Percentiles rank a stretch among this genome's conserved stretches.
Evolutionary conservation across 106 monocot species (phyloP).

Genomic region (Alisma plantagoaquatica): DNA sequence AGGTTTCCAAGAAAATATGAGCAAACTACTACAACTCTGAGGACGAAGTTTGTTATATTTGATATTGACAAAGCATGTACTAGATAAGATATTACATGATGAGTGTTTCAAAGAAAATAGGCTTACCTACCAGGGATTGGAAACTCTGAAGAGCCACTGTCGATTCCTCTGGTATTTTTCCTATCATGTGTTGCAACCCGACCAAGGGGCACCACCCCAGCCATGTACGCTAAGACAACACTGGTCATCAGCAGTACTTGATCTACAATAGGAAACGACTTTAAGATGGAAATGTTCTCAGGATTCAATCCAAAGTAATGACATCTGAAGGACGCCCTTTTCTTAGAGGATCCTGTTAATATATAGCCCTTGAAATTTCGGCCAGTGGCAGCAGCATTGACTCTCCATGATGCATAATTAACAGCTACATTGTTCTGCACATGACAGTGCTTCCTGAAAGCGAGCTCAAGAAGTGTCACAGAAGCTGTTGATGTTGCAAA

Average conservation of each 20-base stretch:
- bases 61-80: too few relatives aligned
- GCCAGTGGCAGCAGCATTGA: neutral
- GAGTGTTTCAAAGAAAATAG: too few relatives aligned
- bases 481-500: neutral
- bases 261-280: slow-evolving; percentile 40
- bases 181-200: slow-evolving; percentile 6
- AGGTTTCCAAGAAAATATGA: too few relatives aligned
- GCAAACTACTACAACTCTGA: too few relatives aligned
- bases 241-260: slow-evolving; percentile 65
- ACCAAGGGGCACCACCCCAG: slow-evolving; percentile 47
- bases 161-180: slow-evolving; percentile 7
- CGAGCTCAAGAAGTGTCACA: neutral
- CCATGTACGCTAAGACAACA: slow-evolving; percentile 62
- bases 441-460: slow-evolving; percentile 8
- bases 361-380: neutral
- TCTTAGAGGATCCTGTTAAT: slow-evolving; percentile 2
- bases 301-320: slow-evolving; percentile 32
- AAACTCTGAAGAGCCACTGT: slow-evolving; percentile 10
- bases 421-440: neutral
- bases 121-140: slow-evolving; percentile 69
- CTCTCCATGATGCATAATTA: neutral
- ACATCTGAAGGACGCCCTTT: slow-evolving; percentile 13
- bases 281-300: slow-evolving; percentile 25
- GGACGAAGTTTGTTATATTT: too few relatives aligned
- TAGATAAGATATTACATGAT: slow-evolving; percentile 2